These are phyloP conservation scores for Coemansia interrupta DNA, from an alignment of 192 early-diverging fungal species.

Conservation along the genomic window DNA sequence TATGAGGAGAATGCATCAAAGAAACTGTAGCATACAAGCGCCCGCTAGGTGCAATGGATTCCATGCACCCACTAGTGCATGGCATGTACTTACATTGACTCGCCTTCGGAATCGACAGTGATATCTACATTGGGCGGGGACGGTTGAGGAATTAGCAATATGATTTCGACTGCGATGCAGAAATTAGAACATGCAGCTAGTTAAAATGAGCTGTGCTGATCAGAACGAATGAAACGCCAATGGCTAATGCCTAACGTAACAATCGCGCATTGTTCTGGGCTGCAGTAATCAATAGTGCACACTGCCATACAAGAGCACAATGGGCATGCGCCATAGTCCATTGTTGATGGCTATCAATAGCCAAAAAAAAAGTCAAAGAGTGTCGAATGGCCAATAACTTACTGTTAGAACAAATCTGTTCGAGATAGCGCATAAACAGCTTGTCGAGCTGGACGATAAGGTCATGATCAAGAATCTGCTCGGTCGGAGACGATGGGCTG, in stretches of 20 bases:
- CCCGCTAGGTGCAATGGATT: background rate
- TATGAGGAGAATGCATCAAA: too few relatives aligned
- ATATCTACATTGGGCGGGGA: conserved; percentile 47
- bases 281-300: conserved; percentile 11
- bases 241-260: background rate
- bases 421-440: conserved; percentile 65
- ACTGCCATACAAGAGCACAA: conserved; percentile 2
- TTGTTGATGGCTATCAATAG: background rate
- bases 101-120: conserved; percentile 62
- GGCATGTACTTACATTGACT: conserved; percentile 60
- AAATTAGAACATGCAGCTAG: too few relatives aligned
- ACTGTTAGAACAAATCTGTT: conserved; percentile 66
- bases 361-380: conserved; percentile 1
- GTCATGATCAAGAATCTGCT: conserved; percentile 49
- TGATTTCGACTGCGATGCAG: too few relatives aligned
- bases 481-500: conserved; percentile 37
- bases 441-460: conserved; percentile 56
- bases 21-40: background rate
- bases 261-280: background rate
- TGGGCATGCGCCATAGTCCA: conserved; percentile 4
- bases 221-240: conserved; percentile 1
- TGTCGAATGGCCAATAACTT: conserved; percentile 26
- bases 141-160: too few relatives aligned
- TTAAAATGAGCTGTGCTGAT: too few relatives aligned
- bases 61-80: too few relatives aligned